A percentile compares a stretch with the other conserved stretches of the same genome.
Evolutionary conservation across 2,329 filamentous ascomycete genomes (phyloP).

Genomic region (Cercospora brassicicola): DNA sequence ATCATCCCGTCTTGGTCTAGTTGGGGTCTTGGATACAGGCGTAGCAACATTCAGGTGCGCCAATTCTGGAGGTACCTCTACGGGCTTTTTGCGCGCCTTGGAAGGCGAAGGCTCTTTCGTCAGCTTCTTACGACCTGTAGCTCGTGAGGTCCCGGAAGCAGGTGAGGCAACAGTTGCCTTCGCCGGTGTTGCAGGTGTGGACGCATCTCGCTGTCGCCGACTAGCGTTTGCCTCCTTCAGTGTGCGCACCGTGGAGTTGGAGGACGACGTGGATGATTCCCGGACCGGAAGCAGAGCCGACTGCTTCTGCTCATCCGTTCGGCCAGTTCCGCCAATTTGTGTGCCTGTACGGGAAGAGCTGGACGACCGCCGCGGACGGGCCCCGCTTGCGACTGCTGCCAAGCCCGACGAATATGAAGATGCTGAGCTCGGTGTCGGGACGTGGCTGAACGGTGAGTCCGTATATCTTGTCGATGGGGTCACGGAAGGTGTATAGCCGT

Average conservation of each 20-base stretch:
- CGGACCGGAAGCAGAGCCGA: conserved; percentile 63
- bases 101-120: conserved; percentile 14
- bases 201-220: neutral
- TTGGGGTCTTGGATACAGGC: conserved; percentile 49
- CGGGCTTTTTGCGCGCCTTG: conserved; percentile 7
- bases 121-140: conserved; percentile 18
- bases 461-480: conserved; percentile 76
- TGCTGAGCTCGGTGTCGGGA: conserved; percentile 76
- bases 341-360: conserved; percentile 57
- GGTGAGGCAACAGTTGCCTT: neutral
- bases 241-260: conserved; percentile 48
- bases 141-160: neutral
- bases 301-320: conserved; percentile 50
- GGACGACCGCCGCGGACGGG: conserved; percentile 56
- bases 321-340: conserved; percentile 60
- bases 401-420: conserved; percentile 71
- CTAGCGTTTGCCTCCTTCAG: neutral
- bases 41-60: conserved; percentile 61
- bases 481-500: conserved; percentile 60
- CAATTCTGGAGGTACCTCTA: conserved; percentile 40
- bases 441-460: conserved; percentile 73
- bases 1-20: conserved; percentile 49
- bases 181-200: neutral
- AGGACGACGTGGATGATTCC: conserved; percentile 71
- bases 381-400: conserved; percentile 35